Evolutionary conservation across 768 basidiomycete species (phyloP), one percentile per base, ranked within the genome.

Genomic region (Lentinula raphanica): DNA sequence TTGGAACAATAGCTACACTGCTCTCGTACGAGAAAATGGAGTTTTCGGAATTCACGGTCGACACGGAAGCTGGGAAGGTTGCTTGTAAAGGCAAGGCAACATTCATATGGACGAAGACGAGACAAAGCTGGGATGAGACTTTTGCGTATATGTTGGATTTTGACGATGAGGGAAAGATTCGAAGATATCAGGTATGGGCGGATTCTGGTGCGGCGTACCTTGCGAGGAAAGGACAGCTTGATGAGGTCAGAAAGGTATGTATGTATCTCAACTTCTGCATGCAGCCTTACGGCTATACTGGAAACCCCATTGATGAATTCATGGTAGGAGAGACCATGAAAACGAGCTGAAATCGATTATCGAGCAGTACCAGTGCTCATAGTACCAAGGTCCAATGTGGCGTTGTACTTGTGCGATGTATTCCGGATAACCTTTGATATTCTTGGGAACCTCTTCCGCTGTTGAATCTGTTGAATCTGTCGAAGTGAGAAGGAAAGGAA

Each of bases 181-280:
- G 72, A 23, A 71, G 76, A 42, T 86, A 85, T 74, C 80, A 87
- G 64, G 76, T 87, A 2, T 88, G 86, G 85, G 83, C 82, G 11
- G 86, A 88, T 67, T 81, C 85, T 6, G 85, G 84, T 11, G 80
- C 85, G 5, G 78, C 82, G 9, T 85, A 84, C 68, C 74, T 87
- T 13, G 85, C 84, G 5, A 75, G 80, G 38, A 72, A 68, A 23
- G 83, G 85, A n/a, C 63, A 72, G 64, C 66, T 84, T 40, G 63
- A 67, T 32, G 70, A 72, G 31, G 64, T 64, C 27, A 66, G 60
- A 62, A 60, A 54, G 45, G 59, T 57, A 53, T 50, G 53, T 42
- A 42, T 8, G 23, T 21, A n/a, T 5, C 23, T 3, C 9, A 39
- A n/a, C 15, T n/a, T 15, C 42, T 23, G n/a, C n/a, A n/a, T n/a